Evolutionary conservation across 768 basidiomycete species (phyloP), one percentile per base, ranked within the genome.

Genomic region (Hygrocybe coccinea): DNA sequence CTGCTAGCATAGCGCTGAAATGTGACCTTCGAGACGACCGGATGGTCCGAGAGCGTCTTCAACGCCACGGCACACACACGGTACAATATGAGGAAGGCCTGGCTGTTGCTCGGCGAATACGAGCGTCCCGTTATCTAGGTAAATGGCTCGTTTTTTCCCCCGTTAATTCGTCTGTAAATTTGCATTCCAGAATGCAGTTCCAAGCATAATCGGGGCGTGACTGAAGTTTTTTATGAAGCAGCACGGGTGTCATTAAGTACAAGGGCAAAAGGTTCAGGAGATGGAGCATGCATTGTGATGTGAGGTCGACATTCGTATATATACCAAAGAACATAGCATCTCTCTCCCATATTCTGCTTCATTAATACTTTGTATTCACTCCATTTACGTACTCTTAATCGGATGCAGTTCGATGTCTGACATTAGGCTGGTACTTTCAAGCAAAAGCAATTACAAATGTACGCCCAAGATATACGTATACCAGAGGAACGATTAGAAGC

Each of bases 81-180:
- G 85, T 97, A 24, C 84, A 91, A 63, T 98, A 97, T 61, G 95
- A 98, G 61, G 89, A 97, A 63, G 95, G 95, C 1, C 77, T 97
- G 22, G 79, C 89, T 0, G 87, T 91, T 25, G 91, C 91, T 21
- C 78, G 91, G 62, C 86, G 91, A 74, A 91, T 93, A 87, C 86
- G 91, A 64, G 91, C 91, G 3, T 91, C 86, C 48, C 83, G 95
- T 34, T 98, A 97, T 73, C 80, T 97, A 1, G 95, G 93, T 92
- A 57, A 34, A 81, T 75, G n/a, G 4, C 50, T 36, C 34, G 15
- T 50, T 21, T 39, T 14, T 10, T 37, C 17, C 44, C 51, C 15
- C n/a, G 10, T 24, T 24, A 15, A 38, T n/a, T 14, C 39, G 41
- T 48, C 49, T 6, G 45, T 41, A 25, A n/a, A 45, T 34, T 33